phyloP scores from a whole-genome alignment of 2,329 filamentous ascomycete genomes.

The Exophiala bonariae region DNA sequence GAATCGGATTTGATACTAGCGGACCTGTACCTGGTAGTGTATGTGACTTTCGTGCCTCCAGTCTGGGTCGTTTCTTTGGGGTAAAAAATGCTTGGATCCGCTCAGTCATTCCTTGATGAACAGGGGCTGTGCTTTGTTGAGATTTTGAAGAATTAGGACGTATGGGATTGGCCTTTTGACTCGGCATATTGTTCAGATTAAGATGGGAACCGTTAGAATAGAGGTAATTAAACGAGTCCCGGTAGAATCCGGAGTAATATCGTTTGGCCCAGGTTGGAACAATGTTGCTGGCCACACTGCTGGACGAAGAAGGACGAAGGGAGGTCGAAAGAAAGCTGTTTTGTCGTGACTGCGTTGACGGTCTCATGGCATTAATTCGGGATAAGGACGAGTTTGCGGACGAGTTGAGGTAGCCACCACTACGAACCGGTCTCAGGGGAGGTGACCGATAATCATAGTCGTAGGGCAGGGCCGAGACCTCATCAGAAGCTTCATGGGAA shows the following conservation, averaged over 20 bases:
- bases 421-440: constrained; percentile 19
- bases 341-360: constrained; percentile 27
- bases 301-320: constrained; percentile 38
- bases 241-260: constrained; percentile 56
- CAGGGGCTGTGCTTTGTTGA: constrained; percentile 10
- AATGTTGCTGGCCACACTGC: constrained; percentile 43
- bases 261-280: constrained; percentile 54
- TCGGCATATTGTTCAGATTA: constrained; percentile 15
- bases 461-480: constrained; percentile 26
- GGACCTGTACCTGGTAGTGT: constrained; percentile 26
- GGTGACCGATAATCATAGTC: constrained; percentile 23
- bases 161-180: constrained; percentile 19
- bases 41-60: constrained; percentile 27
- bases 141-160: constrained; percentile 29
- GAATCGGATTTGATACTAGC: constrained; percentile 26
- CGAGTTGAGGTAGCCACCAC: constrained; percentile 15
- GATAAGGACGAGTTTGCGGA: constrained; percentile 20
- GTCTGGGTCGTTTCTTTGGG: constrained; percentile 15
- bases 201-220: constrained; percentile 20
- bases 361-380: constrained; percentile 27
- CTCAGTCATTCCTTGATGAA: constrained; percentile 17
- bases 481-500: constrained; percentile 29
- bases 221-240: constrained; percentile 25
- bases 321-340: constrained; percentile 33
- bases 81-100: constrained; percentile 14